A percentile compares a stretch with the other conserved stretches of the same genome.
Evolutionary conservation across 2,329 filamentous ascomycete genomes (phyloP).

Genomic region (Diaporthe citriasiana): DNA sequence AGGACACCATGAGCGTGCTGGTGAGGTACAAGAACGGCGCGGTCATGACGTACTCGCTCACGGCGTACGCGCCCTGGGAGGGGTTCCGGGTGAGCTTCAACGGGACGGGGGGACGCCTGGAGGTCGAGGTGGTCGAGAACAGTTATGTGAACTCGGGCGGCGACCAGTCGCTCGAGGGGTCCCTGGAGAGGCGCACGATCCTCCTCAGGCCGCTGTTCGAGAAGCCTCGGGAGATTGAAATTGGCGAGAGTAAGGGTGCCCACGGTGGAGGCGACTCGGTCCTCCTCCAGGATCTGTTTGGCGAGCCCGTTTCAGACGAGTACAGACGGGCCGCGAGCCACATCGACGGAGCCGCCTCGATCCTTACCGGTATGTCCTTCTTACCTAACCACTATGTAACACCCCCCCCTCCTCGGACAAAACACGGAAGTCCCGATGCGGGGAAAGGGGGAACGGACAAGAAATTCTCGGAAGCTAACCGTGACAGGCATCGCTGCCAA

Average conservation of each 20-base stretch:
- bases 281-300: slow-evolving; percentile 70
- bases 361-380: slow-evolving; percentile 57
- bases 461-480: slow-evolving; percentile 12
- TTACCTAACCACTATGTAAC: not conserved
- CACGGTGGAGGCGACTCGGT: slow-evolving; percentile 73
- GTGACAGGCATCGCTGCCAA: slow-evolving; percentile 68
- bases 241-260: slow-evolving; percentile 65
- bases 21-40: slow-evolving; percentile 70
- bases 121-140: slow-evolving; percentile 74
- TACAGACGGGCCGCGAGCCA: slow-evolving; percentile 69
- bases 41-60: slow-evolving; percentile 70
- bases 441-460: not conserved
- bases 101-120: slow-evolving; percentile 69
- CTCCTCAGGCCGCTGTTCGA: slow-evolving; percentile 68
- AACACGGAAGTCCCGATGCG: slow-evolving; percentile 2
- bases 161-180: slow-evolving; percentile 68
- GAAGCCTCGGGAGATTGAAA: slow-evolving; percentile 68
- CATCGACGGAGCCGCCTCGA: slow-evolving; percentile 70
- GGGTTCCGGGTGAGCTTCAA: slow-evolving; percentile 71
- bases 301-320: slow-evolving; percentile 64
- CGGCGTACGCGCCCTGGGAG: slow-evolving; percentile 74
- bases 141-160: slow-evolving; percentile 73
- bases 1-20: slow-evolving; percentile 74
- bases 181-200: slow-evolving; percentile 63
- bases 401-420: not conserved